These are phyloP conservation scores for Mycena haematopus DNA, from an alignment of 768 basidiomycete genomes.

Conservation along the genomic window DNA sequence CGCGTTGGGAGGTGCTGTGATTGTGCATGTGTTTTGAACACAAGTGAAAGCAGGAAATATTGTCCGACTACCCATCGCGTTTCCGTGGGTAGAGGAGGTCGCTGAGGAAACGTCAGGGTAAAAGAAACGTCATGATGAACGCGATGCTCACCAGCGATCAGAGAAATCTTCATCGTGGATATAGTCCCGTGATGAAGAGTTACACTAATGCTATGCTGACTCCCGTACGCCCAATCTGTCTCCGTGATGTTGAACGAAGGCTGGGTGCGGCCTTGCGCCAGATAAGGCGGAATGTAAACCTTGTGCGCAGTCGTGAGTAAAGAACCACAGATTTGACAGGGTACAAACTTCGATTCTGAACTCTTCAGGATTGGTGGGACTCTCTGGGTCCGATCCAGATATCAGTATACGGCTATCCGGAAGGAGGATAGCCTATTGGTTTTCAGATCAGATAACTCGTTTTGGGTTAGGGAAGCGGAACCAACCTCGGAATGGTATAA, in stretches of 20 bases:
- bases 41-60: constrained; percentile 78
- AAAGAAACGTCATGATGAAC: not conserved
- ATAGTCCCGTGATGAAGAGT: constrained; percentile 50
- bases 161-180: constrained; percentile 61
- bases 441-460: not conserved
- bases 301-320: too few relatives aligned
- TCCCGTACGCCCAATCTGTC: constrained; percentile 69
- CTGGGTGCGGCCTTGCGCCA: constrained; percentile 64
- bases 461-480: not conserved
- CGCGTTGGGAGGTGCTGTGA: constrained; percentile 77
- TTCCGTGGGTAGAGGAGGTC: constrained; percentile 79
- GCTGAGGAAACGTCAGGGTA: constrained; percentile 44
- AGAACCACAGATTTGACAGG: too few relatives aligned
- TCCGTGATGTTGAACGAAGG: constrained; percentile 64
- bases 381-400: constrained; percentile 78
- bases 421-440: constrained; percentile 65
- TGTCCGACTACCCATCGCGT: constrained; percentile 73
- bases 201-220: constrained; percentile 58
- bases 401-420: constrained; percentile 78
- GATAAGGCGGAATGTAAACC: constrained; percentile 88
- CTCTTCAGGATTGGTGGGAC: constrained; percentile 71
- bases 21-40: constrained; percentile 72
- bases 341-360: constrained; percentile 58
- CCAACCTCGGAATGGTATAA: constrained; percentile 71
- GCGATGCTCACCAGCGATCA: constrained; percentile 61